Percentiles rank a stretch among this genome's conserved stretches.
Conservation (phyloP, 2,329 filamentous ascomycete genomes). For the Albifimbria verrucaria region DNA sequence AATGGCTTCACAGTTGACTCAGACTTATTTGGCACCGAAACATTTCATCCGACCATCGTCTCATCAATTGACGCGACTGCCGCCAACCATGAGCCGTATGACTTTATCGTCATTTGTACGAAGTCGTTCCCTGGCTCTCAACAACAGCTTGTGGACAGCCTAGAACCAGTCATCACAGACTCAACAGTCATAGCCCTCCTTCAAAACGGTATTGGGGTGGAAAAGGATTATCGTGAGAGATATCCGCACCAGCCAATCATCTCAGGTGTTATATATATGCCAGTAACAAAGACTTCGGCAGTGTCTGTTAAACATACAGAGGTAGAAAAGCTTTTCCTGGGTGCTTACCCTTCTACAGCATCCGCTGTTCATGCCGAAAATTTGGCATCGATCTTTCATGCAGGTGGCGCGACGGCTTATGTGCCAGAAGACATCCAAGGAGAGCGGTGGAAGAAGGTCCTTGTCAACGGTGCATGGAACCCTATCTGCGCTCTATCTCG, state of each 20-base stretch:
- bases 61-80: neutral
- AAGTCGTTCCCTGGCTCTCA: conserved; percentile 1
- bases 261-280: conserved; percentile 1
- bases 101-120: conserved; percentile 1
- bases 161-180: neutral
- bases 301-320: neutral
- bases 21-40: neutral
- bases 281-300: neutral
- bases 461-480: neutral
- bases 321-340: neutral
- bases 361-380: neutral
- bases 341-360: neutral
- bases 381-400: neutral
- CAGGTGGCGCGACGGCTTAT: neutral
- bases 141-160: neutral
- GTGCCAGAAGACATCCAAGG: neutral
- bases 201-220: neutral
- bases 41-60: neutral
- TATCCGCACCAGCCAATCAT: neutral
- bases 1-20: neutral
- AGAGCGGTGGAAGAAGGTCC: neutral
- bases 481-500: neutral
- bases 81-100: neutral
- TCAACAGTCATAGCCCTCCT: neutral
- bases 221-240: neutral